Evolutionary conservation across 306 rosid species (phyloP).

Genomic region (Cucumis cinereus): DNA sequence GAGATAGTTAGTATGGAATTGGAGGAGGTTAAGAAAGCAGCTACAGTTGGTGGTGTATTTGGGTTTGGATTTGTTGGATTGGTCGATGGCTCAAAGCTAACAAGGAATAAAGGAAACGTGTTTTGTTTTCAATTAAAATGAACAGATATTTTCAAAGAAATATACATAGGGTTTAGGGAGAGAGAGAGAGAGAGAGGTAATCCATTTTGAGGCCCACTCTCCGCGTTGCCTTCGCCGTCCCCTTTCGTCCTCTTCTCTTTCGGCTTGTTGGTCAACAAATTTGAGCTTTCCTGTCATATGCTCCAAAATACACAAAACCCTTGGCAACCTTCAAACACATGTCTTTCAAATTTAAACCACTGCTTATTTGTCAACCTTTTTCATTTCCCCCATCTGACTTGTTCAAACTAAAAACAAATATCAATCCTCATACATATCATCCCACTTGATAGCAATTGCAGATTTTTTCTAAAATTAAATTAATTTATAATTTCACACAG

Average conservation of each 20-base stretch:
- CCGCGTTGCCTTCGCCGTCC: background rate
- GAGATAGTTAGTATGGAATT: background rate
- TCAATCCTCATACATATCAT: too few relatives aligned
- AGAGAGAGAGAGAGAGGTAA: too few relatives aligned
- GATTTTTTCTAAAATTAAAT: too few relatives aligned
- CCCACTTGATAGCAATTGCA: too few relatives aligned
- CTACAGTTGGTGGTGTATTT: too few relatives aligned
- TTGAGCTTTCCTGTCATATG: background rate
- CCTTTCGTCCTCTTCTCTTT: background rate
- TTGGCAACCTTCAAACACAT: too few relatives aligned
- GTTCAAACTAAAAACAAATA: too few relatives aligned
- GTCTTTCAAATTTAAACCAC: background rate
- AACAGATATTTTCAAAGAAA: too few relatives aligned
- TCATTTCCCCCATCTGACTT: too few relatives aligned
- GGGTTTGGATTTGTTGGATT: background rate
- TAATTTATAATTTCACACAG: too few relatives aligned
- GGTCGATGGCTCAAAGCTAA: background rate
- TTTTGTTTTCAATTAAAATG: background rate
- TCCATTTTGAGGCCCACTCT: background rate
- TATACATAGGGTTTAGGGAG: too few relatives aligned
- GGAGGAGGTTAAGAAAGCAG: background rate
- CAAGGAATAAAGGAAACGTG: background rate
- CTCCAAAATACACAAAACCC: background rate
- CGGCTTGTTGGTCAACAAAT: background rate
- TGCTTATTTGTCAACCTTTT: too few relatives aligned